Evolutionary conservation across 2,329 filamentous ascomycete genomes (phyloP).

Genomic region (Bipolaris cookei): DNA sequence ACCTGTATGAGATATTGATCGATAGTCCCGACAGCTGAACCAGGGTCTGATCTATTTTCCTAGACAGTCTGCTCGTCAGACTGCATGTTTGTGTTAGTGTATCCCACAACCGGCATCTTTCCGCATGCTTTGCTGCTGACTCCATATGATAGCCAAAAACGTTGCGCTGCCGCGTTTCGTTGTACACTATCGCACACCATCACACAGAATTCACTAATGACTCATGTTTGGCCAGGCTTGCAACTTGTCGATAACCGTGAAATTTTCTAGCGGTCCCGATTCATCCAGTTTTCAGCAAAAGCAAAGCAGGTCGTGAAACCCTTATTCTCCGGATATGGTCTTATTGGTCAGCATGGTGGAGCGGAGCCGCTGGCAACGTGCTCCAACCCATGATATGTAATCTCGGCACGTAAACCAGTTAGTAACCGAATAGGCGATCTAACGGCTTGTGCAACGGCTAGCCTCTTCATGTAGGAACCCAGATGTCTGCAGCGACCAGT

Average conservation of each 20-base stretch:
- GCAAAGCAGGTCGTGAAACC: conserved; percentile 4
- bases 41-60: background rate
- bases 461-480: background rate
- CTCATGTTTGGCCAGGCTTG: background rate
- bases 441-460: background rate
- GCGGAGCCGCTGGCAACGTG: background rate
- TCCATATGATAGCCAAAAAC: background rate
- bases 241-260: conserved; percentile 10
- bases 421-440: background rate
- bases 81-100: background rate
- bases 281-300: background rate
- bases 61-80: background rate
- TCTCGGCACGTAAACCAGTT: conserved; percentile 2
- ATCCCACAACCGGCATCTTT: conserved; percentile 8
- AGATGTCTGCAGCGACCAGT: background rate
- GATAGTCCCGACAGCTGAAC: background rate
- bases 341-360: background rate
- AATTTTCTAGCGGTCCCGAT: conserved; percentile 10
- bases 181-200: conserved; percentile 7
- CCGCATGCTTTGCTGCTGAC: background rate
- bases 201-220: conserved; percentile 2
- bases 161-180: background rate
- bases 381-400: conserved; percentile 3
- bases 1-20: conserved; percentile 4
- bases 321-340: conserved; percentile 2